Conservation (phyloP, 169 alveolate genomes). For the Plasmodium cynomolgi region DNA sequence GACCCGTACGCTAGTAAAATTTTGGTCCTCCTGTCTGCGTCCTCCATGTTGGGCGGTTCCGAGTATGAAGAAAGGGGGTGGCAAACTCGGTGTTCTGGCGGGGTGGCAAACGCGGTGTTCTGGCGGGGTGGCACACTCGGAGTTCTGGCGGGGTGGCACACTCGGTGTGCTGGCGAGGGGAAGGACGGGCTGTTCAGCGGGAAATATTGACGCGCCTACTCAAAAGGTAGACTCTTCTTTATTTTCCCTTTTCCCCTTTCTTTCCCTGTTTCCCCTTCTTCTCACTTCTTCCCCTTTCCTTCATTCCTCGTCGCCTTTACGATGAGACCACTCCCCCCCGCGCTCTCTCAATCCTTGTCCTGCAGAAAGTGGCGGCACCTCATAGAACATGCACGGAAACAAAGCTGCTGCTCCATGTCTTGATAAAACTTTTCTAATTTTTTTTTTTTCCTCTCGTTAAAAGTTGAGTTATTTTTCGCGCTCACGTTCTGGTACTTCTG, state of each 20-base stretch:
- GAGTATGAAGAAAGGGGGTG: background rate
- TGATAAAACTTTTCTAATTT: constrained; percentile 40
- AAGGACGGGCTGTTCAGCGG: background rate
- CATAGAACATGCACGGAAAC: constrained; percentile 40
- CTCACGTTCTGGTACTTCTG: constrained; percentile 12
- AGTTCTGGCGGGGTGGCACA: background rate
- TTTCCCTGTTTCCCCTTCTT: too few relatives aligned
- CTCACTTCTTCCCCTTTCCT: background rate
- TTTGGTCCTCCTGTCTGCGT: background rate
- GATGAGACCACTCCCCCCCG: background rate
- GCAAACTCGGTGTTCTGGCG: too few relatives aligned
- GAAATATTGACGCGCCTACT: background rate
- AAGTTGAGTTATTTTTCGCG: constrained; percentile 22
- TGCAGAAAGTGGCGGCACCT: constrained; percentile 2
- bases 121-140: background rate
- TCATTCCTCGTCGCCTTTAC: background rate
- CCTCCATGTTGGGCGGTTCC: constrained; percentile 9
- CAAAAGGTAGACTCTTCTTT: background rate
- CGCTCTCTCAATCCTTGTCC: background rate
- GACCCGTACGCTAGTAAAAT: constrained; percentile 43
- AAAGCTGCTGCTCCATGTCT: constrained; percentile 33
- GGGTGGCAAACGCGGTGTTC: background rate
- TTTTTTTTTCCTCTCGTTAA: constrained; percentile 27
- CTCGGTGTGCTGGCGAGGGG: background rate
- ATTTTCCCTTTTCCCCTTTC: background rate